Conservation (phyloP, 2,329 filamentous ascomycete genomes). For the Phyllosticta capitalensis region DNA sequence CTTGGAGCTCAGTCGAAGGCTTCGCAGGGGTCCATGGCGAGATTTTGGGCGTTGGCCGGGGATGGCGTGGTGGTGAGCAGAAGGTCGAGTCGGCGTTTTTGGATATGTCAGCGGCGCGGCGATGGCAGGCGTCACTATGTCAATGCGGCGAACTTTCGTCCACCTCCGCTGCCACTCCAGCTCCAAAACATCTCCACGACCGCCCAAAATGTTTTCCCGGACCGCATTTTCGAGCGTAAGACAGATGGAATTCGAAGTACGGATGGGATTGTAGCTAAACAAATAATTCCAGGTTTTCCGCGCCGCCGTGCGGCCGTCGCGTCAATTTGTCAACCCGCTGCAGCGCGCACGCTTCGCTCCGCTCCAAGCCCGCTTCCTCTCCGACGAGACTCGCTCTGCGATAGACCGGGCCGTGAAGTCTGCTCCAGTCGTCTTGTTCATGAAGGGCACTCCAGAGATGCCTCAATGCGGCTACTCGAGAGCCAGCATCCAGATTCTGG, state of each 20-base stretch:
- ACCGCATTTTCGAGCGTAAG: conserved; percentile 27
- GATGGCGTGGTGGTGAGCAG: not conserved
- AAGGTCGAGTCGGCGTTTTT: not conserved
- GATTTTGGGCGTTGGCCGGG: not conserved
- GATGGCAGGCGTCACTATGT: conserved; percentile 3
- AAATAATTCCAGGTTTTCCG: conserved; percentile 23
- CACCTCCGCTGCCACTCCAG: conserved; percentile 13
- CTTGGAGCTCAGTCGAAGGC: not conserved
- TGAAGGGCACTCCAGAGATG: conserved; percentile 96
- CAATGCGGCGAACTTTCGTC: conserved; percentile 19
- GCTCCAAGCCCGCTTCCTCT: conserved; percentile 58
- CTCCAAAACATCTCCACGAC: conserved; percentile 9
- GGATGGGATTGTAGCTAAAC: not conserved
- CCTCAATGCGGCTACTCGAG: conserved; percentile 96
- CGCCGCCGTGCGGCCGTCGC: conserved; percentile 25
- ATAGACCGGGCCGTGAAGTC: conserved; percentile 86
- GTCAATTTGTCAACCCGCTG: conserved; percentile 14
- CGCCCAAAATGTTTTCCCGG: conserved; percentile 27
- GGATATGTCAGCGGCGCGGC: conserved; percentile 5
- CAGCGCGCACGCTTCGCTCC: conserved; percentile 34
- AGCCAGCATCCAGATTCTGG: conserved; percentile 88
- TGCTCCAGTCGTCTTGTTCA: conserved; percentile 91
- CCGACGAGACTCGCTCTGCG: conserved; percentile 65
- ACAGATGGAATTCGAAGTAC: too few species aligned
- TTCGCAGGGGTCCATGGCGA: not conserved